Conservation (phyloP, 768 basidiomycete species). For the Lactarius sp. region DNA sequence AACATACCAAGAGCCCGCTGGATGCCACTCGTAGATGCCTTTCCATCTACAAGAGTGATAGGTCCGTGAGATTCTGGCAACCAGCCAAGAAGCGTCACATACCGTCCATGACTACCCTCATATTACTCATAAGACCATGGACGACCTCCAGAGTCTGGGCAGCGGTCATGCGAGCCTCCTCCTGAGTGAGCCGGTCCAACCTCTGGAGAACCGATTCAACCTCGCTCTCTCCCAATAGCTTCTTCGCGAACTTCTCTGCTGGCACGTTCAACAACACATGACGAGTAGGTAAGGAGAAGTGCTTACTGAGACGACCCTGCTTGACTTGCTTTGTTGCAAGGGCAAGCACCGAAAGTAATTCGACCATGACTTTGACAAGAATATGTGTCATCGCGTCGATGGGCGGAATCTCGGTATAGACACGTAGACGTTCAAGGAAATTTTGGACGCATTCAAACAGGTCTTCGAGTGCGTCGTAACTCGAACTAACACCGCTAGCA, state of each 20-base stretch:
- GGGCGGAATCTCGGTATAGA: neutral
- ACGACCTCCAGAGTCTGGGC: neutral
- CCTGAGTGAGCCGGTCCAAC: slow-evolving; percentile 3
- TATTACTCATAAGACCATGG: neutral
- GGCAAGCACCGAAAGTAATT: slow-evolving; percentile 12
- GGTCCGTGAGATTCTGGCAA: neutral
- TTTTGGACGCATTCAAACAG: slow-evolving; percentile 1
- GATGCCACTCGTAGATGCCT: neutral
- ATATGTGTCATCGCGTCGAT: neutral
- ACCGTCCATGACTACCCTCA: slow-evolving; percentile 5
- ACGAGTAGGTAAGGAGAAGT: neutral
- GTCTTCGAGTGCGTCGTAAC: slow-evolving; percentile 1
- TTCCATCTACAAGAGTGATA: neutral
- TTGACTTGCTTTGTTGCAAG: slow-evolving; percentile 8
- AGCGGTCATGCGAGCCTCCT: neutral
- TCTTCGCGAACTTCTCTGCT: slow-evolving; percentile 10
- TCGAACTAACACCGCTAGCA: neutral
- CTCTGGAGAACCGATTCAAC: neutral
- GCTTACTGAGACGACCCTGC: slow-evolving; percentile 7
- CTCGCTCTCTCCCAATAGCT: slow-evolving; percentile 3
- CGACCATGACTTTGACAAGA: neutral
- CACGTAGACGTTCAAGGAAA: slow-evolving; percentile 3
- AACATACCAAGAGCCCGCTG: neutral
- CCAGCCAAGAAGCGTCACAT: neutral
- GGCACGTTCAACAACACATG: neutral